These are phyloP conservation scores for Piper longum DNA, from an alignment of 164 flowering plant species.

Conservation along the genomic window DNA sequence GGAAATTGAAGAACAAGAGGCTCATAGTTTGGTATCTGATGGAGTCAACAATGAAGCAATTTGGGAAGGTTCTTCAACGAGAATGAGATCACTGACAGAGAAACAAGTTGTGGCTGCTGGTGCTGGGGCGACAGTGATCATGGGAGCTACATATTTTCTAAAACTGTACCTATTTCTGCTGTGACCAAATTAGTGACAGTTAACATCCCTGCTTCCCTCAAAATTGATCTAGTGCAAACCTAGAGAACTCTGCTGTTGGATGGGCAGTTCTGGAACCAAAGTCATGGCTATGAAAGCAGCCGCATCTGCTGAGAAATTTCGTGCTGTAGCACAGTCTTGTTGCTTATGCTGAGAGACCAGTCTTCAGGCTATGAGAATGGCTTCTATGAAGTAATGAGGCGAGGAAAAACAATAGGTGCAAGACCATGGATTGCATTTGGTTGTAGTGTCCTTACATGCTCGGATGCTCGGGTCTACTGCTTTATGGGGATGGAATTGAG, in stretches of 20 bases:
- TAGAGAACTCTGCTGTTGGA: constrained; percentile 39
- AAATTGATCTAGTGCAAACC: constrained; percentile 43
- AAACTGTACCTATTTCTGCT: constrained; percentile 55
- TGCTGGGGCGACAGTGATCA: constrained; percentile 81
- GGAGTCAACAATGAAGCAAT: constrained; percentile 17
- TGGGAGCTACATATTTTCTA: constrained; percentile 75
- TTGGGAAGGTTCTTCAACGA: constrained; percentile 8
- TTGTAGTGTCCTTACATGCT: constrained; percentile 68
- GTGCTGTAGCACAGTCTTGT: constrained; percentile 45
- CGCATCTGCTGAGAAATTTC: constrained; percentile 67
- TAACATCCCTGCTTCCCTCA: constrained; percentile 52
- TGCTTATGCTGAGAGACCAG: constrained; percentile 76
- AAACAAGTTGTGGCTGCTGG: constrained; percentile 83
- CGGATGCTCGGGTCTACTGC: constrained; percentile 57
- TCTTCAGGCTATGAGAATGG: constrained; percentile 70
- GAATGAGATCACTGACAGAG: constrained; percentile 24
- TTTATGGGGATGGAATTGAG: constrained; percentile 85
- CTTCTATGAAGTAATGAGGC: constrained; percentile 92
- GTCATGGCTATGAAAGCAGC: constrained; percentile 44
- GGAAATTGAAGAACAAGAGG: constrained; percentile 45
- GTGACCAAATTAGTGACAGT: constrained; percentile 43
- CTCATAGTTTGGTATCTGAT: constrained; percentile 23
- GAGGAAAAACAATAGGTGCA: constrained; percentile 33
- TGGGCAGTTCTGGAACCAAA: constrained; percentile 43
- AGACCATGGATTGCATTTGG: constrained; percentile 78